Evolutionary conservation across 805 yeast genomes (phyloP).

Genomic region (Saccharomycopsis fermentans): DNA sequence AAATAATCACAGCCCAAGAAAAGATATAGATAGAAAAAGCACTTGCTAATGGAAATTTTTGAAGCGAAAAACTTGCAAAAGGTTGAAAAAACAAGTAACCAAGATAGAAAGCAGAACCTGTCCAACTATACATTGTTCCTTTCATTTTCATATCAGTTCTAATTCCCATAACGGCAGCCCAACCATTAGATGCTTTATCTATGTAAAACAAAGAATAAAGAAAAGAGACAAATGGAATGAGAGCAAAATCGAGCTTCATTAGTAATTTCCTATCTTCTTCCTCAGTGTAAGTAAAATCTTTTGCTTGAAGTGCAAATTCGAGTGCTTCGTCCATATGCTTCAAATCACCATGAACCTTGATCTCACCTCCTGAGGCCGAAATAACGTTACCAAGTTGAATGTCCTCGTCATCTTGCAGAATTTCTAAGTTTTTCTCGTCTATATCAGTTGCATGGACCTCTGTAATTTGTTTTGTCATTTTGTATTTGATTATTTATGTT

Average conservation of each 20-base stretch:
- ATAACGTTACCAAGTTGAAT: conserved; percentile 14
- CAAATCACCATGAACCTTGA: conserved; percentile 26
- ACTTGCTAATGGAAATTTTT: conserved; percentile 48
- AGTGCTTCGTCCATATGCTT: conserved; percentile 36
- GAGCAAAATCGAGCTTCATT: conserved; percentile 30
- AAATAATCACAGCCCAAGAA: conserved; percentile 53
- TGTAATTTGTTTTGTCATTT: too few relatives aligned
- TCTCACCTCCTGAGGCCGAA: conserved; percentile 23
- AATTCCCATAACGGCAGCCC: conserved; percentile 45
- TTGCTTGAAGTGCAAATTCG: conserved; percentile 29
- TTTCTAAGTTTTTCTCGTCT: neutral
- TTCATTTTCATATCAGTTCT: conserved; percentile 35
- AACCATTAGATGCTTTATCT: conserved; percentile 34
- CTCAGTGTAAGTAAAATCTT: conserved; percentile 19
- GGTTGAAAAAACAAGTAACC: conserved; percentile 54
- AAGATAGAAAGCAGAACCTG: conserved; percentile 50
- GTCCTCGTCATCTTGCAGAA: neutral
- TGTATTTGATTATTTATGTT: too few relatives aligned
- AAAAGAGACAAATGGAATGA: conserved; percentile 30
- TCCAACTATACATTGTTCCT: conserved; percentile 40
- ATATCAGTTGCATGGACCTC: neutral
- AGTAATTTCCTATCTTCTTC: conserved; percentile 25
- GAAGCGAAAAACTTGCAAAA: conserved; percentile 38
- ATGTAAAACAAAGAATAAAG: conserved; percentile 31
- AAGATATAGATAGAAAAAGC: conserved; percentile 38